Conservation (phyloP, 2,329 filamentous ascomycete species). For the Periconia macrospinosa region DNA sequence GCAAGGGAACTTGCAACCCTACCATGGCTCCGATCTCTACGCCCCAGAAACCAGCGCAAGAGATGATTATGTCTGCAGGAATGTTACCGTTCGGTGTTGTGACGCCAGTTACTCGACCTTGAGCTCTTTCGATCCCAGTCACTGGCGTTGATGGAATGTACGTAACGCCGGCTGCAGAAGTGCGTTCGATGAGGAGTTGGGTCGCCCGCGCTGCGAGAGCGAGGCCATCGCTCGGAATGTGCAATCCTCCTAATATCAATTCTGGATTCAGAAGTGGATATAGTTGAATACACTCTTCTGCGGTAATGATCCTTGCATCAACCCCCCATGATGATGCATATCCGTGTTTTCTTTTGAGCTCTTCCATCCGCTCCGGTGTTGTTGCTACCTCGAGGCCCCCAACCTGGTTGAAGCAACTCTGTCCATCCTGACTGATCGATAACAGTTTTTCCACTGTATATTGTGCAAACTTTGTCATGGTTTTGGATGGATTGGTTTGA, state of each 20-base stretch:
- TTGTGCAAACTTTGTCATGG: slow-evolving; percentile 60
- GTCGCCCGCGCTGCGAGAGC: slow-evolving; percentile 64
- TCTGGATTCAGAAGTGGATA: slow-evolving; percentile 60
- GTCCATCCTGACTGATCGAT: slow-evolving; percentile 49
- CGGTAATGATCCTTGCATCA: slow-evolving; percentile 54
- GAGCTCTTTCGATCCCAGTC: slow-evolving; percentile 56
- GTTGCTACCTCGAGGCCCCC: slow-evolving; percentile 66
- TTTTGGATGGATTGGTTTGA: slow-evolving; percentile 62
- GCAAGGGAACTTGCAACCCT: slow-evolving; percentile 59
- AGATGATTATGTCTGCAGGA: slow-evolving; percentile 63
- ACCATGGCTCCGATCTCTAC: slow-evolving; percentile 66
- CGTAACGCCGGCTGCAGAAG: slow-evolving; percentile 58
- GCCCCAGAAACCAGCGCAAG: slow-evolving; percentile 68
- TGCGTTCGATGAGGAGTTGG: slow-evolving; percentile 62
- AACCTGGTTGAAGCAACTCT: slow-evolving; percentile 64
- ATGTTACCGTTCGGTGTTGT: slow-evolving; percentile 53
- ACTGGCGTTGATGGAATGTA: slow-evolving; percentile 62
- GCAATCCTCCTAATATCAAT: slow-evolving; percentile 59
- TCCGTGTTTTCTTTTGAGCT: slow-evolving; percentile 65
- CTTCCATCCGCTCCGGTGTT: slow-evolving; percentile 60
- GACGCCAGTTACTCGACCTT: slow-evolving; percentile 60
- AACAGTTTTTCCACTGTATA: slow-evolving; percentile 65
- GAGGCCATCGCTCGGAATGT: slow-evolving; percentile 64
- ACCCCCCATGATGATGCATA: slow-evolving; percentile 65
- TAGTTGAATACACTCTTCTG: slow-evolving; percentile 55